Conservation (phyloP, 306 rosid species). For the Cyclanthera cordifolia region DNA sequence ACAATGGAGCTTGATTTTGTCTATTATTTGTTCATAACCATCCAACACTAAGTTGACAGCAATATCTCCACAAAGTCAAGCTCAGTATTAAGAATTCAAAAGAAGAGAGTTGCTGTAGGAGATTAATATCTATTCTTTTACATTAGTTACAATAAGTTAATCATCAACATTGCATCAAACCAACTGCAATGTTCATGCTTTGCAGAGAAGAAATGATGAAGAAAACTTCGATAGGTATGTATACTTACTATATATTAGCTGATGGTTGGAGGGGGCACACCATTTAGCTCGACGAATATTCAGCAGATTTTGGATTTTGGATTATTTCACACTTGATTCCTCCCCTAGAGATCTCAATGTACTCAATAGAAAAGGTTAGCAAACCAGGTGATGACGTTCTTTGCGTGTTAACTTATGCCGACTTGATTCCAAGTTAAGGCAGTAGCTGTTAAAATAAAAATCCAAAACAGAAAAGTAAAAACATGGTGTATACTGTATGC, state of each 20-base stretch:
- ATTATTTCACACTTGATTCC: background rate
- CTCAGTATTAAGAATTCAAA: background rate
- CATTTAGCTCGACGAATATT: background rate
- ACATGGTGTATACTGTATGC: background rate
- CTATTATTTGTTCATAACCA: background rate
- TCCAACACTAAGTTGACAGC: constrained; percentile 3
- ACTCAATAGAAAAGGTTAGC: background rate
- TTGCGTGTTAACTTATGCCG: background rate
- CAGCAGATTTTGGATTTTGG: background rate
- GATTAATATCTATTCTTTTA: background rate
- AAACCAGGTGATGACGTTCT: background rate
- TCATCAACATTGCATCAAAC: constrained; percentile 5
- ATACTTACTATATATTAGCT: background rate
- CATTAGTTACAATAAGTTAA: background rate
- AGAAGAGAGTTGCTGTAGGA: background rate
- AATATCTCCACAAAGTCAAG: background rate
- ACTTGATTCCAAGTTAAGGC: background rate
- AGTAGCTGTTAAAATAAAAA: background rate
- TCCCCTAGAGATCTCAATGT: background rate
- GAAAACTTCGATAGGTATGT: background rate
- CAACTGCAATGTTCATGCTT: background rate
- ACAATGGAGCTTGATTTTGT: background rate
- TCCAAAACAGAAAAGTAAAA: background rate
- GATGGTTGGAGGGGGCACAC: background rate
- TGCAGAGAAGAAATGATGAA: background rate